Conservation (phyloP, 2,329 filamentous ascomycete species). For the Venturia aucupariae region DNA sequence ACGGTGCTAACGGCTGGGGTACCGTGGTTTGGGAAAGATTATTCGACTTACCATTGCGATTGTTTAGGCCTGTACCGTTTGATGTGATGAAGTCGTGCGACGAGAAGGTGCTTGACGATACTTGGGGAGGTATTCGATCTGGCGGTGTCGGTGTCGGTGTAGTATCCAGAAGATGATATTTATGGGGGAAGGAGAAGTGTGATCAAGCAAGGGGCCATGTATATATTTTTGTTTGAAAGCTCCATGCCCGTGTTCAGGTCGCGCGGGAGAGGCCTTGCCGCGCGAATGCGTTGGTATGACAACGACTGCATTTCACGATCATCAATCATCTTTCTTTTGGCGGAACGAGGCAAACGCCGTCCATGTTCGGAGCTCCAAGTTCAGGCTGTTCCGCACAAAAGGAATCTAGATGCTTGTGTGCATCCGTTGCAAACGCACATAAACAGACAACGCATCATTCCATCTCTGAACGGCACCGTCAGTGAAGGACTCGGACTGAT, state of each 20-base stretch:
- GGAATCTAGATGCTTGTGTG: conserved; percentile 46
- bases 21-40: neutral
- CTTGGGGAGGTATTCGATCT: neutral
- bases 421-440: conserved; percentile 40
- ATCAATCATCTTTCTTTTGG: too few species aligned
- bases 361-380: too few species aligned
- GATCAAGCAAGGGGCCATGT: neutral
- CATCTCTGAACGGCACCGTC: conserved; percentile 55
- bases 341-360: too few species aligned
- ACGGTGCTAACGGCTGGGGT: conserved; percentile 6
- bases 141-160: neutral
- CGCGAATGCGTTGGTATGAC: neutral
- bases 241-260: too few species aligned
- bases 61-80: neutral
- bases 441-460: conserved; percentile 41
- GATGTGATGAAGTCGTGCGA: neutral
- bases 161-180: neutral
- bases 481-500: conserved; percentile 47
- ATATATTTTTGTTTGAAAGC: neutral
- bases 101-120: neutral
- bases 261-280: too few species aligned
- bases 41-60: neutral
- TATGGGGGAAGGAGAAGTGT: neutral
- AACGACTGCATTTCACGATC: too few species aligned
- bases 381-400: conserved; percentile 19